Conservation (phyloP, 371 early-diverging fungal species). For the Umbelopsis sp. region DNA sequence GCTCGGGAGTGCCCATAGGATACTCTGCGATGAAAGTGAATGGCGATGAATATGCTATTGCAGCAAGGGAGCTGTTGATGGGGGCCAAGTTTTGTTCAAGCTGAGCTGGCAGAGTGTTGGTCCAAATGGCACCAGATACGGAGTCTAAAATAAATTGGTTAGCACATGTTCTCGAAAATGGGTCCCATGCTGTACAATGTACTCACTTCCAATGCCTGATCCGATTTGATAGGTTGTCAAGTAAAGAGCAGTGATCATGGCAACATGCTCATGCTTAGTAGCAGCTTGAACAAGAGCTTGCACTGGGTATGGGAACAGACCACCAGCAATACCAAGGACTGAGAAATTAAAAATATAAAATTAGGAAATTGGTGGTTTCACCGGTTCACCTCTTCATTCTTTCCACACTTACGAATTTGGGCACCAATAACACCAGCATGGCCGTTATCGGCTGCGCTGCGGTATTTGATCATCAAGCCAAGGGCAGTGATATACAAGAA, state of each 20-base stretch:
- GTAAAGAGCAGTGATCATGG: conserved; percentile 16
- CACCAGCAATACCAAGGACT: conserved; percentile 14
- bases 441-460: conserved; percentile 8
- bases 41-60: neutral
- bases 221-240: conserved; percentile 17
- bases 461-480: conserved; percentile 19
- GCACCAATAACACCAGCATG: conserved; percentile 19
- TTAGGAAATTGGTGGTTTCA: too few species aligned
- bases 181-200: too few species aligned
- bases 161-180: neutral
- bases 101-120: conserved; percentile 13
- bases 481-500: neutral
- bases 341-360: neutral
- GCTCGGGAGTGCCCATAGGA: conserved; percentile 9
- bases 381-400: too few species aligned
- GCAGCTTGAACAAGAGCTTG: conserved; percentile 14
- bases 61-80: neutral
- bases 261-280: conserved; percentile 17
- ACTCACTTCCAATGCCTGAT: conserved; percentile 12
- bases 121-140: conserved; percentile 15
- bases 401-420: conserved; percentile 11
- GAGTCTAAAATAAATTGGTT: neutral
- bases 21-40: conserved; percentile 12
- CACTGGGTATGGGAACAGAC: conserved; percentile 17
- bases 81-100: conserved; percentile 2